These are phyloP conservation scores for Alternaria brassicae DNA, from an alignment of 2,329 filamentous ascomycete species.

Conservation along the genomic window DNA sequence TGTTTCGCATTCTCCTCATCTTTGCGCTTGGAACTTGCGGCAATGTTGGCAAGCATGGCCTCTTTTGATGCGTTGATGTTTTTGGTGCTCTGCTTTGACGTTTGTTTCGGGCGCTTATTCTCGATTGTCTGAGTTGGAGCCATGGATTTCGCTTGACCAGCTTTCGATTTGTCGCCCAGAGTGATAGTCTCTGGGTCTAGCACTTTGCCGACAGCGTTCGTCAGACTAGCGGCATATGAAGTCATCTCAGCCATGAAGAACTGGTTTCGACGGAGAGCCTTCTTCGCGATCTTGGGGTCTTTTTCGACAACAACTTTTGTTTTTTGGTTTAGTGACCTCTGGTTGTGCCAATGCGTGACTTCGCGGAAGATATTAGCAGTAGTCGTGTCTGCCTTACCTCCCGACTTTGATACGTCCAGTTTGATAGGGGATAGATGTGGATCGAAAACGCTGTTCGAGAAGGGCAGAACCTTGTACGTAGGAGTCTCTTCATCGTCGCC, in stretches of 20 bases:
- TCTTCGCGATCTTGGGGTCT: constrained; percentile 45
- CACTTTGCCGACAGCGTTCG: constrained; percentile 25
- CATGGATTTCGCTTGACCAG: constrained; percentile 15
- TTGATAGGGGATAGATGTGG: constrained; percentile 56
- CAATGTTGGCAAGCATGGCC: constrained; percentile 54
- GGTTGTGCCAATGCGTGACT: constrained; percentile 69
- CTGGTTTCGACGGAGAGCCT: constrained; percentile 24
- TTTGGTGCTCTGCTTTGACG: constrained; percentile 36
- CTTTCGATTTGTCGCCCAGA: constrained; percentile 38
- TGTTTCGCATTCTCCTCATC: constrained; percentile 52
- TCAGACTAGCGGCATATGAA: constrained; percentile 24
- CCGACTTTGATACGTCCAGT: constrained; percentile 44
- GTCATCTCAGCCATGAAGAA: constrained; percentile 29
- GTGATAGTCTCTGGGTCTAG: constrained; percentile 28
- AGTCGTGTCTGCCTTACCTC: constrained; percentile 33
- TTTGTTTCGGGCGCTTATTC: constrained; percentile 30
- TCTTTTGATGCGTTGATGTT: constrained; percentile 51
- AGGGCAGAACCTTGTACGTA: constrained; percentile 53
- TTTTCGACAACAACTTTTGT: constrained; percentile 35
- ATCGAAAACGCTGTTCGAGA: constrained; percentile 58
- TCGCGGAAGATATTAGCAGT: constrained; percentile 57
- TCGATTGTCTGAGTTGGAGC: constrained; percentile 20
- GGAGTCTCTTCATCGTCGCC: constrained; percentile 13
- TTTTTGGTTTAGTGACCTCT: constrained; percentile 58
- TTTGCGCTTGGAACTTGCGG: constrained; percentile 52